Base-by-base conservation (phyloP, 2,329 filamentous ascomycete species). In the Cytospora leucostoma region DNA sequence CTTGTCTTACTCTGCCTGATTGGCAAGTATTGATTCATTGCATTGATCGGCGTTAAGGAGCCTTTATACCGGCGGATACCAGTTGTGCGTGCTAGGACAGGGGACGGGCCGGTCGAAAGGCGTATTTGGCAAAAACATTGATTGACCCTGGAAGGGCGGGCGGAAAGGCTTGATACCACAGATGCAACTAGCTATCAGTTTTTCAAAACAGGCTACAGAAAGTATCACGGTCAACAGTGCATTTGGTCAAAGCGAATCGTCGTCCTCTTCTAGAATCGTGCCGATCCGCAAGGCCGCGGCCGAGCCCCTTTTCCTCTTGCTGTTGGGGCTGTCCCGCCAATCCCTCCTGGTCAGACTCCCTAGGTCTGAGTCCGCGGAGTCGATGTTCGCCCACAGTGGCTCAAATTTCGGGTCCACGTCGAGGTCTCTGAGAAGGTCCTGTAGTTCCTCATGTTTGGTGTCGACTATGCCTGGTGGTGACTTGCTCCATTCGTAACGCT, bases 211-310 rank as follows among this genome's bases (percentile, higher is more conserved):
- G 44, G n/a, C n/a, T 21, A 47, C 13, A 21, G 21, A 47, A 47
- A 47, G 21, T 10, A 47, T 37, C 35, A 7, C 35, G 12, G 11
- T 17, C 17, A 19, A 8, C 44, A 47, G 44, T 17, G 17, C 33
- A n/a, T 27, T n/a, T 34, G 6, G 13, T 56, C 27, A 66, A 34
- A 66, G 38, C 1, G 81, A 85, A 68, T 80, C 80, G 71, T 90
- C 88, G 58, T 89, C 87, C 72, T 92, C 89, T 73, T 91, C 89
- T 63, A 89, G 81, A 66, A 92, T 92, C 0, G 86, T 89, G 21
- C 61, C 57, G 17, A 66, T 64, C 17, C 64, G 57, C 12, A 50
- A 53, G 33, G 59, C 52, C 1, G 83, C 82, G 57, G 78, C 76
- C 5, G 76, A 76, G 55, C 78, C 74, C 58, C 77, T 75, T 61